A percentile compares a stretch with the other conserved stretches of the same genome.
These are phyloP conservation scores for Raphanus hybrid DNA, from an alignment of 441 rosid genomes.

Conservation along the genomic window DNA sequence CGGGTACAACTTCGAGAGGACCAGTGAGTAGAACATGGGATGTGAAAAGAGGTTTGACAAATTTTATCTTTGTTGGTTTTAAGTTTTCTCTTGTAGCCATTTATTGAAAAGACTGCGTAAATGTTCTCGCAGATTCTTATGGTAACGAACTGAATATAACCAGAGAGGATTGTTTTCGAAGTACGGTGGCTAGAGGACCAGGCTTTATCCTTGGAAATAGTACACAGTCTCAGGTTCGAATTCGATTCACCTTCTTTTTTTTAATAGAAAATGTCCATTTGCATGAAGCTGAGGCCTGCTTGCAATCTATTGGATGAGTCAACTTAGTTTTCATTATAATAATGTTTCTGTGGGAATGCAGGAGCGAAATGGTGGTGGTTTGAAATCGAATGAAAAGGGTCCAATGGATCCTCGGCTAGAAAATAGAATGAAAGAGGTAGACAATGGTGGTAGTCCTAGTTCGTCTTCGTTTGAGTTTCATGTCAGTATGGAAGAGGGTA, in stretches of 20 bases:
- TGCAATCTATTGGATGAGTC: not conserved
- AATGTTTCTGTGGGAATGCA: conserved; percentile 30
- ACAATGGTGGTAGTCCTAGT: conserved; percentile 45
- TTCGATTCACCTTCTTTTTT: conserved; percentile 35
- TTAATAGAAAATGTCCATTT: not conserved
- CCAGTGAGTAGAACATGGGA: conserved; percentile 37
- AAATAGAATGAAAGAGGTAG: conserved; percentile 38
- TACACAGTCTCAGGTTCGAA: conserved; percentile 56
- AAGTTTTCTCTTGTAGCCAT: conserved; percentile 21
- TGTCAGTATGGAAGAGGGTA: conserved; percentile 73
- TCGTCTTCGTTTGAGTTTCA: conserved; percentile 72
- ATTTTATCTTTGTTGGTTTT: conserved; percentile 1
- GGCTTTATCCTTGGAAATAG: conserved; percentile 40
- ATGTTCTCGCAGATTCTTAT: conserved; percentile 47
- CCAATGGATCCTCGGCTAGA: conserved; percentile 41
- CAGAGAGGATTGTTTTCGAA: conserved; percentile 41
- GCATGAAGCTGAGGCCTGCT: conserved; percentile 11
- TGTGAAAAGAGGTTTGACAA: conserved; percentile 49
- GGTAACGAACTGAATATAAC: conserved; percentile 41
- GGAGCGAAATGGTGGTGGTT: conserved; percentile 31
- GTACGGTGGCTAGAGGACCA: conserved; percentile 31
- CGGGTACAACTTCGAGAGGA: conserved; percentile 41
- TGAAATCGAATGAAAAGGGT: conserved; percentile 40
- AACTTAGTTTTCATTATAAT: not conserved
- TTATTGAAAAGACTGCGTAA: not conserved